phyloP scores from a whole-genome alignment of 345 rosid genomes.

The Populus alba region DNA sequence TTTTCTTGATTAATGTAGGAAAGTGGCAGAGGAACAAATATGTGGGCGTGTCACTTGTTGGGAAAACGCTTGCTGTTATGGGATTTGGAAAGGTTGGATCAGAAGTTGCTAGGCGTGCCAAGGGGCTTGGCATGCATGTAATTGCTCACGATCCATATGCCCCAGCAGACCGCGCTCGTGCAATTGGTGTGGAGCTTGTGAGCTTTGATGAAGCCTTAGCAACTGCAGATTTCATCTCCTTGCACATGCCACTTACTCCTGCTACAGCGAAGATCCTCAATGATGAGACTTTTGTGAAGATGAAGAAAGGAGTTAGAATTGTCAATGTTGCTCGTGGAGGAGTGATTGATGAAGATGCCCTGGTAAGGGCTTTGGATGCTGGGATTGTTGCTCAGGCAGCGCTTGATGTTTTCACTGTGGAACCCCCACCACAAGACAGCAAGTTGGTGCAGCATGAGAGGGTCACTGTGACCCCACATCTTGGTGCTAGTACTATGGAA shows the following conservation, averaged over 20 bases:
- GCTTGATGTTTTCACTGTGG: slow-evolving; percentile 29
- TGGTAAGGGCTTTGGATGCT: slow-evolving; percentile 27
- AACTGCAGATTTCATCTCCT: slow-evolving; percentile 30
- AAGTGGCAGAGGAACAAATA: slow-evolving; percentile 25
- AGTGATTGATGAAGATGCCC: slow-evolving; percentile 31
- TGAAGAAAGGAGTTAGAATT: slow-evolving; percentile 33
- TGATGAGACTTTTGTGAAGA: slow-evolving; percentile 29
- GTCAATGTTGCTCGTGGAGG: slow-evolving; percentile 35
- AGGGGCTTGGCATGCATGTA: slow-evolving; percentile 32
- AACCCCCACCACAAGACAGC: slow-evolving; percentile 26
- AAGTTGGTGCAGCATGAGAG: slow-evolving; percentile 27
- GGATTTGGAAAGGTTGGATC: slow-evolving; percentile 31
- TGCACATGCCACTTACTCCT: slow-evolving; percentile 37
- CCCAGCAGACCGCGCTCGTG: slow-evolving; percentile 23
- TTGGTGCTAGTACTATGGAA: slow-evolving; percentile 31
- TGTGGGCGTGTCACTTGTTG: slow-evolving; percentile 27
- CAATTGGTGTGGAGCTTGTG: slow-evolving; percentile 22
- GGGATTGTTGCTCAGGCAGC: slow-evolving; percentile 38
- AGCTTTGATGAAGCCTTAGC: slow-evolving; percentile 18
- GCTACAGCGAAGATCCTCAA: slow-evolving; percentile 24
- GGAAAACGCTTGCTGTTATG: slow-evolving; percentile 28
- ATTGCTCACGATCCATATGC: slow-evolving; percentile 32
- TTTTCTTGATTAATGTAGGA: slow-evolving; percentile 6
- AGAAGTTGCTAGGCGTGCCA: slow-evolving; percentile 27
- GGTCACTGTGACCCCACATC: slow-evolving; percentile 32